Evolutionary conservation across 139 green algal species (phyloP), one percentile per base, ranked within the genome.

Genomic region (Chlorella sp.): DNA sequence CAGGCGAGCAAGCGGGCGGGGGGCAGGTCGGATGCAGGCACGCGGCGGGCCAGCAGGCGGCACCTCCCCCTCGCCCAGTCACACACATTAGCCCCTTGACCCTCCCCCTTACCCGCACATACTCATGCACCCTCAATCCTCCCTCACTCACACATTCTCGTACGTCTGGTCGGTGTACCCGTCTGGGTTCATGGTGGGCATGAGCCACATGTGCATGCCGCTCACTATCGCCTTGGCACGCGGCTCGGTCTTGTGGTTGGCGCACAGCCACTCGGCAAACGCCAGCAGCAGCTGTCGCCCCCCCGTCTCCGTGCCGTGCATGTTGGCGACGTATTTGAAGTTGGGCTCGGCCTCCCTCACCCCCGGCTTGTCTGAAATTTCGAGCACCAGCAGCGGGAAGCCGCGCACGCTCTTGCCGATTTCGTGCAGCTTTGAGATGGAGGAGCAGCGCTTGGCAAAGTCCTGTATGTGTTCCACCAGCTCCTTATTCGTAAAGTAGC

Each of bases 121-220:
- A n/a, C n/a, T n/a, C n/a, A n/a, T n/a, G n/a, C n/a, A n/a, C n/a
- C n/a, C 48, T 57, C 48, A 57, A 57, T 9, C 48, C 48, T 57
- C 48, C 48, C 48, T 9, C 5, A 77, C 91, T 88, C 82, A 96
- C 95, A 48, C 85, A 84, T 98, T 98, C 26, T 91, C 89, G 0
- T 96, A 87, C 0, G 22, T 34, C 19, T 66, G 40, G 22, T 18
- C 18, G 0, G 86, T 86, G 89, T 97, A 99, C 14, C 97, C 97
- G 89, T 99, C 97, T 7, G 97, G 97, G 90, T 99, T 99, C 71
- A 98, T 92, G 34, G 94, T 95, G 9, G 95, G 95, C 66, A 99
- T 73, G 16, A 87, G 83, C 61, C 37, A 87, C 71, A 98, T 88
- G 83, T 96, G 89, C 87, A 97, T 88, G 19, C 86, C 89, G 5